Evolutionary conservation across 768 basidiomycete species (phyloP).

Genomic region (Calvatia gigantea): DNA sequence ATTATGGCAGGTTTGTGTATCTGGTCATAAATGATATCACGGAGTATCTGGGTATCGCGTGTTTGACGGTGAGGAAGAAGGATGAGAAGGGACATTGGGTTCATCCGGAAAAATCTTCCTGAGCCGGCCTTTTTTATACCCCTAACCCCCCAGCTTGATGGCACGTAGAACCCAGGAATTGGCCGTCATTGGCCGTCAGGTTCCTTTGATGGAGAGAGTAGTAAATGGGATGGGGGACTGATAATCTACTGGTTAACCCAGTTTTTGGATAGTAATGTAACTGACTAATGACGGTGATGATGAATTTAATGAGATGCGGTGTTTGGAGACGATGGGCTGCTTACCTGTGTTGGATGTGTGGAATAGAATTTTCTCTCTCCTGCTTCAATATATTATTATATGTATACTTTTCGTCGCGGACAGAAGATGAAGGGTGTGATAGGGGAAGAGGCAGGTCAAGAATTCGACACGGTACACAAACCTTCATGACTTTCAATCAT

Average conservation of each 20-base stretch:
- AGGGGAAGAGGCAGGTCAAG: too few species aligned
- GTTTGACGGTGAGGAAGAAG: slow-evolving; percentile 89
- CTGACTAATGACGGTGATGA: not conserved
- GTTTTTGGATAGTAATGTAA: not conserved
- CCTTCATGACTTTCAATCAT: too few species aligned
- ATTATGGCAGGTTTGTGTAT: slow-evolving; percentile 75
- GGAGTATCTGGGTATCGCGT: slow-evolving; percentile 89
- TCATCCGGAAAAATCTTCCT: slow-evolving; percentile 4
- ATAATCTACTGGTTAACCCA: not conserved
- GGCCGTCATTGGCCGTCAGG: too few species aligned
- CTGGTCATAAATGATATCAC: slow-evolving; percentile 89
- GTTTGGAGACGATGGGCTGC: not conserved
- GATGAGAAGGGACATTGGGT: slow-evolving; percentile 40
- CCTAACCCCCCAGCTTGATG: too few species aligned
- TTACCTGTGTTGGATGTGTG: not conserved
- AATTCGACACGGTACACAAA: too few species aligned
- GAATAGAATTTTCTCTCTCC: not conserved
- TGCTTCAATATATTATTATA: too few species aligned
- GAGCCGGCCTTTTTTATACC: not conserved
- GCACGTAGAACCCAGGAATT: too few species aligned
- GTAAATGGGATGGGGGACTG: not conserved
- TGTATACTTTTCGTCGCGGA: too few species aligned
- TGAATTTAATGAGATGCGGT: not conserved
- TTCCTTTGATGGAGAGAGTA: too few species aligned
- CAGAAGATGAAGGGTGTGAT: too few species aligned